phyloP scores from a whole-genome alignment of 2,329 filamentous ascomycete genomes.

The Trichothecium roseum region DNA sequence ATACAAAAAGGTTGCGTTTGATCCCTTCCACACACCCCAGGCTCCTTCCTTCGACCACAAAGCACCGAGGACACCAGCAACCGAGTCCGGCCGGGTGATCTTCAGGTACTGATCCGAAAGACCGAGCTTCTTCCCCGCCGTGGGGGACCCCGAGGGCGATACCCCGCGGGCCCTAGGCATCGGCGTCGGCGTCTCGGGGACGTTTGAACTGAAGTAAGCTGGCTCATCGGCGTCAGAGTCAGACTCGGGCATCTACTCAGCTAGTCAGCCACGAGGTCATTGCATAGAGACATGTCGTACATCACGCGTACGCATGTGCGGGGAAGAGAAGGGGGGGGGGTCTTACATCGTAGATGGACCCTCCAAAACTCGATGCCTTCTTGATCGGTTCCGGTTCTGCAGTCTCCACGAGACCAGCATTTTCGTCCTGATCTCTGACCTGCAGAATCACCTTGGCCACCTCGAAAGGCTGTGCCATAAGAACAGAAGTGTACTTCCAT shows the following conservation, averaged over 20 bases:
- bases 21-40: slow-evolving; percentile 90
- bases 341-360: slow-evolving; percentile 25
- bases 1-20: slow-evolving; percentile 89
- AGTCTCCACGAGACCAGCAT: slow-evolving; percentile 19
- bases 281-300: neutral
- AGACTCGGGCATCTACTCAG: slow-evolving; percentile 34
- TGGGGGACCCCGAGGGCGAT: slow-evolving; percentile 1
- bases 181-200: slow-evolving; percentile 43
- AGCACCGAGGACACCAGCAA: slow-evolving; percentile 78
- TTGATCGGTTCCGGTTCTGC: slow-evolving; percentile 11
- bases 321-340: neutral
- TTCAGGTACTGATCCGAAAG: slow-evolving; percentile 49
- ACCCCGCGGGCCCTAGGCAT: slow-evolving; percentile 10
- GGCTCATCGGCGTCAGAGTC: slow-evolving; percentile 69
- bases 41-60: slow-evolving; percentile 83
- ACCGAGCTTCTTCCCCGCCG: slow-evolving; percentile 17
- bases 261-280: neutral
- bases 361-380: slow-evolving; percentile 20
- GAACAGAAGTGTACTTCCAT: slow-evolving; percentile 83
- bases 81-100: slow-evolving; percentile 65
- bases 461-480: slow-evolving; percentile 93
- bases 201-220: slow-evolving; percentile 69
- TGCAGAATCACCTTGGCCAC: slow-evolving; percentile 92
- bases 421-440: slow-evolving; percentile 49
- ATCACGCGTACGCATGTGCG: neutral